A percentile compares a stretch with the other conserved stretches of the same genome.
Conservation (phyloP, 2,329 filamentous ascomycete genomes). For the Hymenoscyphus occultus region DNA sequence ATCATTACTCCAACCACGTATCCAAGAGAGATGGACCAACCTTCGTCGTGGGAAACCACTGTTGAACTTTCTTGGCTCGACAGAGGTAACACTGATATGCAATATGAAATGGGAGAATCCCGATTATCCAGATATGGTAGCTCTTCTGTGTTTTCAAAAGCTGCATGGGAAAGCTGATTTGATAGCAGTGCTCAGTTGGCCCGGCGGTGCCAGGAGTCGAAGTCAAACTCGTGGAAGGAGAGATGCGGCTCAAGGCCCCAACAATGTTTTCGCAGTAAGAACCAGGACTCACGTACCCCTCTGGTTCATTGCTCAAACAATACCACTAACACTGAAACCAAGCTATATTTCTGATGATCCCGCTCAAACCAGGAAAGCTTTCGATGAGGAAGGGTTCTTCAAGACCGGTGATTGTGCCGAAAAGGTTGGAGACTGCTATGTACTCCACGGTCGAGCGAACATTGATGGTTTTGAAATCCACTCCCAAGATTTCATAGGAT, state of each 20-base stretch:
- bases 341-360: conserved; percentile 26
- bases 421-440: conserved; percentile 22
- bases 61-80: conserved; percentile 24
- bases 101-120: conserved; percentile 23
- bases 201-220: conserved; percentile 23
- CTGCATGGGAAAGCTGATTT: conserved; percentile 13
- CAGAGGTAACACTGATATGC: conserved; percentile 24
- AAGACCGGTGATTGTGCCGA: conserved; percentile 29
- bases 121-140: conserved; percentile 23
- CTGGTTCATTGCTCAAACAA: background rate
- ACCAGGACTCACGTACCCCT: background rate
- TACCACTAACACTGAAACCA: conserved; percentile 10
- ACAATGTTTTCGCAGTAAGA: conserved; percentile 26
- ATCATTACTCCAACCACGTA: conserved; percentile 21
- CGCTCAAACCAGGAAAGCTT: conserved; percentile 21
- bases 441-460: conserved; percentile 22
- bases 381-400: conserved; percentile 27
- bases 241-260: conserved; percentile 25
- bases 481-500: conserved; percentile 5
- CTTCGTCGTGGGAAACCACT: conserved; percentile 25
- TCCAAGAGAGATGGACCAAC: conserved; percentile 24
- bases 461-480: conserved; percentile 22
- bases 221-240: conserved; percentile 25
- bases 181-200: conserved; percentile 22
- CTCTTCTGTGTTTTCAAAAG: background rate